phyloP scores from a whole-genome alignment of 1,284 basidiomycete genomes.

The Tylopilus sp. region DNA sequence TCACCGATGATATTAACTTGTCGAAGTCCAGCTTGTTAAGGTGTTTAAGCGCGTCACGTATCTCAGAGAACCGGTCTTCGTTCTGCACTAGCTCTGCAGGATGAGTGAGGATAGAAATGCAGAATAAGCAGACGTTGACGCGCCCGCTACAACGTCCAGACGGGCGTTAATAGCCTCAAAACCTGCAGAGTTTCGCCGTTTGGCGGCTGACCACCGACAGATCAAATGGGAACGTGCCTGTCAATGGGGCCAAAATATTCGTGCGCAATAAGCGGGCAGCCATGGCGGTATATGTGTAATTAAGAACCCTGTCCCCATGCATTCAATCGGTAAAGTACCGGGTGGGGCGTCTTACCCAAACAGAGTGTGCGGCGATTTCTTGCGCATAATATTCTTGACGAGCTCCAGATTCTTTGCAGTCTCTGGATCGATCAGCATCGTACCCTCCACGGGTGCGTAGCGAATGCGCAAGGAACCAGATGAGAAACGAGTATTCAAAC shows the following conservation, averaged over 20 bases:
- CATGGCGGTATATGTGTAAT: constrained; percentile 88
- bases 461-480: constrained; percentile 73
- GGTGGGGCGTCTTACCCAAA: constrained; percentile 56
- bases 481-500: constrained; percentile 67
- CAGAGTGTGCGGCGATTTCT: constrained; percentile 64
- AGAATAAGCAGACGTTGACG: neutral
- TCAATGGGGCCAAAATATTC: constrained; percentile 82
- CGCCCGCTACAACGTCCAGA: constrained; percentile 81
- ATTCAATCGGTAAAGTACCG: neutral
- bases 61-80: constrained; percentile 69
- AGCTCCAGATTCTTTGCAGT: constrained; percentile 86
- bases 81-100: constrained; percentile 65
- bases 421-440: constrained; percentile 90
- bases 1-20: constrained; percentile 74
- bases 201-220: neutral
- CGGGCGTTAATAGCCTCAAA: constrained; percentile 68
- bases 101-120: constrained; percentile 12
- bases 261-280: constrained; percentile 73
- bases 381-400: constrained; percentile 65
- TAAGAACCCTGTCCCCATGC: constrained; percentile 48
- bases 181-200: neutral
- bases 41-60: constrained; percentile 65
- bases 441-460: constrained; percentile 78
- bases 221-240: constrained; percentile 42
- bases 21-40: constrained; percentile 84